Conservation (phyloP, 352 stramenopile species). For the Aphanomyces invadans region DNA sequence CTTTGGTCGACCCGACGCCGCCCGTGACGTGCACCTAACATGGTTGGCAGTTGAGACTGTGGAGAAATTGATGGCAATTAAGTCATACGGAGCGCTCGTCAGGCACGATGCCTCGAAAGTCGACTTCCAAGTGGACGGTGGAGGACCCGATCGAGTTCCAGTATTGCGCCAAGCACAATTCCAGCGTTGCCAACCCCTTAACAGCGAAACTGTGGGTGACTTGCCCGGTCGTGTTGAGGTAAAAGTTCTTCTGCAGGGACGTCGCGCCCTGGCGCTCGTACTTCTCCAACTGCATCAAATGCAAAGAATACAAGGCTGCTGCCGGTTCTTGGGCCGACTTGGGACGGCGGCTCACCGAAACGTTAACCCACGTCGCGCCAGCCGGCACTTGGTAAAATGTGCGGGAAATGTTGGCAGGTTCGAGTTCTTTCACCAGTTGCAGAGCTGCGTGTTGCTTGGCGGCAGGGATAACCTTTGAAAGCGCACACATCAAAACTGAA, state of each 20-base stretch:
- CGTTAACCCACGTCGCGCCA: constrained; percentile 77
- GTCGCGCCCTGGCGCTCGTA: constrained; percentile 75
- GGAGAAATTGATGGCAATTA: not conserved
- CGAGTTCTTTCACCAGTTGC: constrained; percentile 32
- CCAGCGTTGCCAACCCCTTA: constrained; percentile 62
- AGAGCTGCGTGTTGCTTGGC: not conserved
- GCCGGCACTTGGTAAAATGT: constrained; percentile 74
- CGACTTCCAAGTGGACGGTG: constrained; percentile 68
- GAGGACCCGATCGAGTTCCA: constrained; percentile 83
- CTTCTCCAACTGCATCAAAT: constrained; percentile 84
- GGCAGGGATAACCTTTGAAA: constrained; percentile 10
- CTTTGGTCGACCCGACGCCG: constrained; percentile 62
- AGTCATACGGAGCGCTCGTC: constrained; percentile 33
- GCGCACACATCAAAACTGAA: too few species aligned
- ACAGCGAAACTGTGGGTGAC: constrained; percentile 66
- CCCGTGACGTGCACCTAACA: constrained; percentile 52
- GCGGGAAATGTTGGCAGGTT: constrained; percentile 59
- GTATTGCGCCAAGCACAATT: constrained; percentile 86
- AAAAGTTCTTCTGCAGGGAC: constrained; percentile 59
- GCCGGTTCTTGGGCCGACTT: not conserved
- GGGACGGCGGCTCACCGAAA: constrained; percentile 39
- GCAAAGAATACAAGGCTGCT: constrained; percentile 69
- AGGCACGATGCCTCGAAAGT: constrained; percentile 77
- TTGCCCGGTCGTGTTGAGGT: constrained; percentile 57
- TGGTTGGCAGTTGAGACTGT: not conserved